phyloP scores from a whole-genome alignment of 331 rosid species.

The Spiraea crenata region DNA sequence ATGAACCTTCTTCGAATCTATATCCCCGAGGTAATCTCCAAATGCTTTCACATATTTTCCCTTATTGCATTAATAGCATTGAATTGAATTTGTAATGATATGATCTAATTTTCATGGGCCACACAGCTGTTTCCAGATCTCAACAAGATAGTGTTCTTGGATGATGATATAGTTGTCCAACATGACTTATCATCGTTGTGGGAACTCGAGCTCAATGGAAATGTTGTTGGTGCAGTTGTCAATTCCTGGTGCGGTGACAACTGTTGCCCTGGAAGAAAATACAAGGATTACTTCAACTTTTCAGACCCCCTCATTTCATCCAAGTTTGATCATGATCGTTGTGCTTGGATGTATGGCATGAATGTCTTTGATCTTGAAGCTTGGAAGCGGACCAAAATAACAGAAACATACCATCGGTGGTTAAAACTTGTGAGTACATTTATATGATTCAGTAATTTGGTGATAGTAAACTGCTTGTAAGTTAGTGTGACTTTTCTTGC shows the following conservation, averaged over 20 bases:
- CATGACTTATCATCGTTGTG: constrained; percentile 76
- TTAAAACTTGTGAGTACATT: constrained; percentile 61
- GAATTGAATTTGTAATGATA: constrained; percentile 35
- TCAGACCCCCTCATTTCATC: constrained; percentile 73
- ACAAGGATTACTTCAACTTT: constrained; percentile 68
- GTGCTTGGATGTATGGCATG: constrained; percentile 74
- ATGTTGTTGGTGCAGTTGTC: constrained; percentile 78
- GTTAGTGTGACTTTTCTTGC: background rate
- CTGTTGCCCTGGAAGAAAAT: constrained; percentile 71
- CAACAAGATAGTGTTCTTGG: constrained; percentile 70
- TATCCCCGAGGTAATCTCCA: constrained; percentile 63
- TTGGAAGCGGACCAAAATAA: constrained; percentile 77
- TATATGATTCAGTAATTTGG: background rate
- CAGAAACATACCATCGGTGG: constrained; percentile 70
- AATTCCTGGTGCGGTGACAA: constrained; percentile 59
- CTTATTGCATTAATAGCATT: constrained; percentile 26
- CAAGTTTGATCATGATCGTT: constrained; percentile 46
- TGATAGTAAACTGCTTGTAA: background rate
- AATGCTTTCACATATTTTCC: constrained; percentile 24
- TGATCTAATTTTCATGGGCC: constrained; percentile 46
- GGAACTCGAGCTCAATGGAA: constrained; percentile 77
- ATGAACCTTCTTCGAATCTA: constrained; percentile 83
- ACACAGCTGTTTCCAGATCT: constrained; percentile 94
- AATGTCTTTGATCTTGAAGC: constrained; percentile 78
- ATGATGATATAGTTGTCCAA: constrained; percentile 86